Evolutionary conservation across 176 grass and related monocot genomes (phyloP).

Genomic region (Musa troglodytarum): DNA sequence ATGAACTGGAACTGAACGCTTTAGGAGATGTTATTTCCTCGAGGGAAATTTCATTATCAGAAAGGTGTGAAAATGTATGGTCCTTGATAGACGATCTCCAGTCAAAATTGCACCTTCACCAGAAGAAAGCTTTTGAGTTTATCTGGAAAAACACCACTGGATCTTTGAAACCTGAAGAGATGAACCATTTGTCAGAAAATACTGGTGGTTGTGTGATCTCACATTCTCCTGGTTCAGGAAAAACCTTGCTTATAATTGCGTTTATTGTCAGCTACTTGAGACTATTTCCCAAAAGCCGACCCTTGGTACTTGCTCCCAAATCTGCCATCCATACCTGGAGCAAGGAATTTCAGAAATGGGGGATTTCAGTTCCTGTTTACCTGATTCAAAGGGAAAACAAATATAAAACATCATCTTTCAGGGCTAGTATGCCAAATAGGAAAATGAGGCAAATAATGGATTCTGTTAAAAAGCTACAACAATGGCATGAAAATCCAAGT

Average conservation of each 20-base stretch:
- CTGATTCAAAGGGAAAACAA: slow-evolving; percentile 44
- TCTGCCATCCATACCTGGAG: slow-evolving; percentile 72
- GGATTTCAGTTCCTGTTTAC: slow-evolving; percentile 48
- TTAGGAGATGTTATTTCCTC: slow-evolving; percentile 25
- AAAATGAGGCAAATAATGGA: slow-evolving; percentile 40
- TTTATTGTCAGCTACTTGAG: slow-evolving; percentile 82
- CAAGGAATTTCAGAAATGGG: slow-evolving; percentile 81
- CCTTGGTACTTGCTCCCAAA: slow-evolving; percentile 80
- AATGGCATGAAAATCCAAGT: slow-evolving; percentile 74
- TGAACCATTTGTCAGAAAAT: slow-evolving; percentile 29
- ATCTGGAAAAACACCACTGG: slow-evolving; percentile 71
- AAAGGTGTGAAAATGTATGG: slow-evolving; percentile 54
- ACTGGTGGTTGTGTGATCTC: slow-evolving; percentile 83
- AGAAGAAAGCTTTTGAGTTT: slow-evolving; percentile 83
- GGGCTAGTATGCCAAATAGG: slow-evolving; percentile 23
- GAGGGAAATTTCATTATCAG: slow-evolving; percentile 26
- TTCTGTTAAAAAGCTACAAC: slow-evolving; percentile 59
- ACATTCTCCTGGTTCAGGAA: slow-evolving; percentile 83
- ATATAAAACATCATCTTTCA: slow-evolving; percentile 21
- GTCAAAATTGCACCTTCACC: slow-evolving; percentile 55
- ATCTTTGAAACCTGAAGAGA: slow-evolving; percentile 48
- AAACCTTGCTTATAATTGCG: slow-evolving; percentile 66
- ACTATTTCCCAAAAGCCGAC: slow-evolving; percentile 63
- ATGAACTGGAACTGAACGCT: slow-evolving; percentile 28
- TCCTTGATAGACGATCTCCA: slow-evolving; percentile 44